Evolutionary conservation across 2,329 filamentous ascomycete species (phyloP).

Genomic region (Stenocarpella maydis): DNA sequence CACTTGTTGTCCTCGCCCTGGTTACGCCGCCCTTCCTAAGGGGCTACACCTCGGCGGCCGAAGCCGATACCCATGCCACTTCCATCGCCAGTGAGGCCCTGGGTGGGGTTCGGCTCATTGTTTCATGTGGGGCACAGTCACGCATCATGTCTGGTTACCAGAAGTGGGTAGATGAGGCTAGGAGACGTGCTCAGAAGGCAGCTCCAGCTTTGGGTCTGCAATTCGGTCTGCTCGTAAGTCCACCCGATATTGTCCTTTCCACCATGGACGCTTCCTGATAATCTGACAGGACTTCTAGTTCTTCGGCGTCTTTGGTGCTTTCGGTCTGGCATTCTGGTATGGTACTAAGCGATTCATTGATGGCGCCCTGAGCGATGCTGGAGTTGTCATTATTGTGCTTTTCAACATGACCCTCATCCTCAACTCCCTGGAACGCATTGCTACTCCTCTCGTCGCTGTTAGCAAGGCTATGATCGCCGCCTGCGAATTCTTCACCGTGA

Average conservation of each 20-base stretch:
- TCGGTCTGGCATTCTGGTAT: slow-evolving; percentile 70
- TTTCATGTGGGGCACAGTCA: slow-evolving; percentile 67
- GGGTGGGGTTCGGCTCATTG: slow-evolving; percentile 57
- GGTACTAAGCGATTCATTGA: slow-evolving; percentile 61
- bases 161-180: slow-evolving; percentile 10
- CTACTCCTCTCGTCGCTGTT: slow-evolving; percentile 63
- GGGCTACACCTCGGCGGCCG: slow-evolving; percentile 52
- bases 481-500: slow-evolving; percentile 63
- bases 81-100: slow-evolving; percentile 64
- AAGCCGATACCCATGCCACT: slow-evolving; percentile 64
- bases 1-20: slow-evolving; percentile 56
- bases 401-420: slow-evolving; percentile 67
- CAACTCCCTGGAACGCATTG: slow-evolving; percentile 62
- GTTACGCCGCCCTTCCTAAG: slow-evolving; percentile 65
- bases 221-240: slow-evolving; percentile 59
- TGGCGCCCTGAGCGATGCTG: slow-evolving; percentile 55
- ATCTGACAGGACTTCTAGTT: neutral
- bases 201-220: slow-evolving; percentile 55
- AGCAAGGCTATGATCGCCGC: slow-evolving; percentile 63
- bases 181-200: slow-evolving; percentile 55
- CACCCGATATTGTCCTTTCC: no score
- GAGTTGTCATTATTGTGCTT: slow-evolving; percentile 63
- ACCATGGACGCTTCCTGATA: no score
- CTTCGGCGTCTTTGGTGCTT: slow-evolving; percentile 44
- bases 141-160: slow-evolving; percentile 43